Percentiles rank a stretch among this genome's conserved stretches.
Conservation (phyloP, 2,329 filamentous ascomycete genomes). For the Talaromyces atroroseus region DNA sequence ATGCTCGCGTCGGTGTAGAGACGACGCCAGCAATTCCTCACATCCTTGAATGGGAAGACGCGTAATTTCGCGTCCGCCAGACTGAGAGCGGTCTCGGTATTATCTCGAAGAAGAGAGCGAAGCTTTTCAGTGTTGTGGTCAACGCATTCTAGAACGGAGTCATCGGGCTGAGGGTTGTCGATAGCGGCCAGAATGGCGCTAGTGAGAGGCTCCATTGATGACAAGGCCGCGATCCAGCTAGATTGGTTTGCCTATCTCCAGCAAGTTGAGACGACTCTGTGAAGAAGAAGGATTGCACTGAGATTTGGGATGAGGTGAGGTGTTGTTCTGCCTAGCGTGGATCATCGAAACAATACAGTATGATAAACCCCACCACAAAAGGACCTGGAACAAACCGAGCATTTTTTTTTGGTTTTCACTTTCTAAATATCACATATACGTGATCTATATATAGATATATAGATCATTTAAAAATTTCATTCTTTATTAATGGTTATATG, state of each 20-base stretch:
- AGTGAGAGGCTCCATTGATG: constrained; percentile 19
- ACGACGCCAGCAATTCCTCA: constrained; percentile 52
- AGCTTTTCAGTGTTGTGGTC: constrained; percentile 21
- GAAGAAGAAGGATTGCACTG: too few relatives aligned
- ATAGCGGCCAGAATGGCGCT: constrained; percentile 24
- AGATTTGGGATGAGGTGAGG: too few relatives aligned
- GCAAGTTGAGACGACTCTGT: too few relatives aligned
- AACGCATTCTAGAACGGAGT: constrained; percentile 34
- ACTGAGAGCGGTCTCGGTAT: constrained; percentile 39
- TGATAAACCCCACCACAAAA: too few relatives aligned
- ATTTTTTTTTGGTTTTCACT: too few relatives aligned
- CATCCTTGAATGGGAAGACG: constrained; percentile 53
- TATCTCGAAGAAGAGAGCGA: constrained; percentile 22
- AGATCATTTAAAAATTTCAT: neutral
- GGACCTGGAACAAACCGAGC: too few relatives aligned
- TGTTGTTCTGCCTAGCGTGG: too few relatives aligned
- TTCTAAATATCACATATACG: too few relatives aligned
- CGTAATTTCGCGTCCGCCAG: constrained; percentile 51
- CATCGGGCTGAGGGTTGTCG: constrained; percentile 23
- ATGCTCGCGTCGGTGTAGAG: constrained; percentile 55
- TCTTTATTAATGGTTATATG: neutral
- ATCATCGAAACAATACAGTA: too few relatives aligned
- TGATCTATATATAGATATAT: too few relatives aligned
- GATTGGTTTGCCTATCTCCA: neutral
- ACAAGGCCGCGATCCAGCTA: neutral